Base-by-base conservation (phyloP, 2,329 filamentous ascomycete species). In the Aspergillus fructus region DNA sequence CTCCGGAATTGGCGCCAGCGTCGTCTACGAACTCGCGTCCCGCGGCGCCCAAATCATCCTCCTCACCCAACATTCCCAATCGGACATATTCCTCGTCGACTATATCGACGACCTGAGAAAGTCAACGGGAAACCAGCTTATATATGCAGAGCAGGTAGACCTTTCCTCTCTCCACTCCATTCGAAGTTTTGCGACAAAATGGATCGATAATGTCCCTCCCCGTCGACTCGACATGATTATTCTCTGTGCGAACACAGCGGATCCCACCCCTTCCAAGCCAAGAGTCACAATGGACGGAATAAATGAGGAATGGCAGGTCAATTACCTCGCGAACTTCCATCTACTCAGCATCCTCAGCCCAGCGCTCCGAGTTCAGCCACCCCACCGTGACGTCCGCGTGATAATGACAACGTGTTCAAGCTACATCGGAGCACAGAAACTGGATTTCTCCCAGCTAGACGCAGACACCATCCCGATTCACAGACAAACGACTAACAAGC, bases 271-370 rank as follows among this genome's bases (percentile, higher is more conserved):
- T 1, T 81, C 83, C 5, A 76, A 79, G 62, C 79, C 84, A 27
- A 78, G 74, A 1, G 78, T 84, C 62, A 96, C 92, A 0, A 76
- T 81, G 5, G 92, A 97, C 68, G 92, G 91, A 1, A 78, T 97
- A 13, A 93, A 97, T 71, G 83, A 88, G 63, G 93, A 89, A 59
- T 97, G 93, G 93, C 91, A 92, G 77, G 81, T 97, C 66, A 99
- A 99, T 71, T 99, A 92, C 73, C 83, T 99, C 40, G 89, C 92
- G 62, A 97, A 97, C 74, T 97, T 97, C 77, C 96, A 99, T 70
- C 82, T 99, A 3, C 82, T 99, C 45, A 90, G 90, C 63, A 96
- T 99, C 30, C 81, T 99, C 37, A 94, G 89, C 65, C 94, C 94
- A 0, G 93, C 94, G 0, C 82, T 99, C 59, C 86, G 91, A 63